Evolutionary conservation across 2,329 filamentous ascomycete genomes (phyloP).

Genomic region (Colletotrichum truncatum): DNA sequence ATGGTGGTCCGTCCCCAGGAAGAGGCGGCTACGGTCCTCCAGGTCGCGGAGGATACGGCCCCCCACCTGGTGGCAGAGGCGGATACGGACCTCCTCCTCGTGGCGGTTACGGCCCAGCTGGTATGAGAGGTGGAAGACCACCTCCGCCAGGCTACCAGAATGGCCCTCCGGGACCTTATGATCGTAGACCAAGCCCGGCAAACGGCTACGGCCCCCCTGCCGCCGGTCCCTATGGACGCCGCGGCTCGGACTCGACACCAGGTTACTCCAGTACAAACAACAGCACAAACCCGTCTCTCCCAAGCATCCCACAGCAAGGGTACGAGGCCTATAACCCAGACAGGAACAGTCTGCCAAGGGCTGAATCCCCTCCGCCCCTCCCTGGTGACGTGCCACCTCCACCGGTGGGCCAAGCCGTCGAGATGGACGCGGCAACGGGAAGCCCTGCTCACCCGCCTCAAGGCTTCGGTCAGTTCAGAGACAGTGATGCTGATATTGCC

Average conservation of each 20-base stretch:
- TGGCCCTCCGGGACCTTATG: slow-evolving; percentile 43
- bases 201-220: slow-evolving; percentile 42
- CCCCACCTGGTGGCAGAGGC: slow-evolving; percentile 47
- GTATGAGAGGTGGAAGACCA: slow-evolving; percentile 48
- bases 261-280: slow-evolving; percentile 43
- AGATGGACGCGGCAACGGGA: slow-evolving; percentile 80
- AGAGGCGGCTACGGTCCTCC: slow-evolving; percentile 59
- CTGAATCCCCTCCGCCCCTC: slow-evolving; percentile 72
- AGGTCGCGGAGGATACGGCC: slow-evolving; percentile 40
- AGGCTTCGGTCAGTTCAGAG: slow-evolving; percentile 59
- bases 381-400: slow-evolving; percentile 51
- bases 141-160: slow-evolving; percentile 56
- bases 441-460: slow-evolving; percentile 54
- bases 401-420: slow-evolving; percentile 73
- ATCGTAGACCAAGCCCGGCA: slow-evolving; percentile 47
- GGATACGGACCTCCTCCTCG: slow-evolving; percentile 56
- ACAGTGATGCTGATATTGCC: slow-evolving; percentile 76
- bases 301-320: slow-evolving; percentile 44
- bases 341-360: slow-evolving; percentile 60
- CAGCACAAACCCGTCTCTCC: slow-evolving; percentile 45
- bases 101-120: slow-evolving; percentile 43
- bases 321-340: slow-evolving; percentile 57
- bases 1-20: slow-evolving; percentile 19
- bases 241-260: slow-evolving; percentile 46
- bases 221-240: slow-evolving; percentile 44